Base-by-base conservation (phyloP, 176 grass and related monocot species). In the Avena insularis region DNA sequence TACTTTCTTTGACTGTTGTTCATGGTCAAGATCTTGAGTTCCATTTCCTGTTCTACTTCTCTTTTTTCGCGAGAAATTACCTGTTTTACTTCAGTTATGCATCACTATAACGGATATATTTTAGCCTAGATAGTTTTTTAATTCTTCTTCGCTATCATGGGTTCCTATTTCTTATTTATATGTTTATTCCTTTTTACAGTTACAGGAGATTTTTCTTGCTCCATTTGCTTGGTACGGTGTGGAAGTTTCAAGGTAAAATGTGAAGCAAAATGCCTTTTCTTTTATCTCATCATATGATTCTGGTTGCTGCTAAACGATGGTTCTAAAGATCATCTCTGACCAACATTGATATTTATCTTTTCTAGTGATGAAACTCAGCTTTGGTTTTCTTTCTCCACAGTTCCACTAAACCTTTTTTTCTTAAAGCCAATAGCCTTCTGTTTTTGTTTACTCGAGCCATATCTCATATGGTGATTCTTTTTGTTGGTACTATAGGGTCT, bases 161-260 rank as follows among this genome's bases (percentile, higher is more conserved):
- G 66, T 70, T 45, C 4, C 6, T 27, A 16, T 63, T 92, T 76
- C 45, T n/a, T 50, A 40, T 86, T 81, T 16, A 55, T 17, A 45
- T 87, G 70, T 90, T 80, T 36, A 79, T 84, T 13, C 33, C 35
- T 86, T 84, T 56, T 86, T 91, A 87, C 96, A 98, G 96, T 95
- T 64, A 98, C 96, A 16, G 96, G 95, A 89, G 93, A 98, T 85
- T 98, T 98, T 82, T 87, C 91, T 81, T 98, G 96, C 48, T 86
- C 96, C 29, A 95, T 98, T 91, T 98, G 96, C 79, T 92, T 94
- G 72, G 90, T 93, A 78, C 79, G 79, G 35, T 95, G 91, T 88
- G 96, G 90, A 88, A 98, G 93, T 86, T 98, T 87, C 79, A 98
- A 98, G 96, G 96, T 98, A 91, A 84, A 79, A 12, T 70, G 66